These are phyloP conservation scores for Asterophora lycoperdoides DNA, from an alignment of 768 basidiomycete species.

Conservation along the genomic window DNA sequence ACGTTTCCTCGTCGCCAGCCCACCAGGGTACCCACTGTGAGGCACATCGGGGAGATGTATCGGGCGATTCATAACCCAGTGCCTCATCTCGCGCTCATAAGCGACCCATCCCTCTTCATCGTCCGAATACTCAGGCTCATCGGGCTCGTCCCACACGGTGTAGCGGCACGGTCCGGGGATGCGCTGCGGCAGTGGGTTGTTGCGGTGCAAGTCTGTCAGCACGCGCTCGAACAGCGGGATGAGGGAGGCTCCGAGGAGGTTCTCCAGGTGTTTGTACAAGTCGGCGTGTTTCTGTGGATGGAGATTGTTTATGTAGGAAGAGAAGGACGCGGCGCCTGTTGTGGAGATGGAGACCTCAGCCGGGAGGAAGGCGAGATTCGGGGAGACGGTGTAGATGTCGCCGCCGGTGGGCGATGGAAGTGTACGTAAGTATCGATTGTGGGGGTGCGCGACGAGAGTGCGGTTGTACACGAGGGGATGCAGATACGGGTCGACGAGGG, in stretches of 20 bases:
- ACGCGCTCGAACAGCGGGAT: constrained; percentile 50
- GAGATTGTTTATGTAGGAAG: constrained; percentile 54
- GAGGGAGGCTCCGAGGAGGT: constrained; percentile 27
- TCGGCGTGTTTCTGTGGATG: constrained; percentile 27
- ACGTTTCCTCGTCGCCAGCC: constrained; percentile 38
- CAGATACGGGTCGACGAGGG: constrained; percentile 38
- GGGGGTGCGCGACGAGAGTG: constrained; percentile 32
- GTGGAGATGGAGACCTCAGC: constrained; percentile 36
- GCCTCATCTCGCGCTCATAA: constrained; percentile 38
- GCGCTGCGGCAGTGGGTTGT: constrained; percentile 40
- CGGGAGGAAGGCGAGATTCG: constrained; percentile 39
- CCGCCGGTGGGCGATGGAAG: constrained; percentile 26
- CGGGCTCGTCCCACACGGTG: constrained; percentile 45
- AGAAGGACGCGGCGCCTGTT: constrained; percentile 26
- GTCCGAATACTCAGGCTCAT: constrained; percentile 44
- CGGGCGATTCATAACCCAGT: constrained; percentile 42
- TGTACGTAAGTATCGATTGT: constrained; percentile 19
- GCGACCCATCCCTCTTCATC: constrained; percentile 44
- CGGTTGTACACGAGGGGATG: constrained; percentile 37
- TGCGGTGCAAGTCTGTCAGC: constrained; percentile 48
- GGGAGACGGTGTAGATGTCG: constrained; percentile 39
- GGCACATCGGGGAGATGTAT: constrained; percentile 44
- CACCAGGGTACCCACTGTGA: constrained; percentile 39
- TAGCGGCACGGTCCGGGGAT: constrained; percentile 40
- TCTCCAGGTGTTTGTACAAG: constrained; percentile 30